Conservation (phyloP, 148 eudicot species). For the Amaranthus palmeri region DNA sequence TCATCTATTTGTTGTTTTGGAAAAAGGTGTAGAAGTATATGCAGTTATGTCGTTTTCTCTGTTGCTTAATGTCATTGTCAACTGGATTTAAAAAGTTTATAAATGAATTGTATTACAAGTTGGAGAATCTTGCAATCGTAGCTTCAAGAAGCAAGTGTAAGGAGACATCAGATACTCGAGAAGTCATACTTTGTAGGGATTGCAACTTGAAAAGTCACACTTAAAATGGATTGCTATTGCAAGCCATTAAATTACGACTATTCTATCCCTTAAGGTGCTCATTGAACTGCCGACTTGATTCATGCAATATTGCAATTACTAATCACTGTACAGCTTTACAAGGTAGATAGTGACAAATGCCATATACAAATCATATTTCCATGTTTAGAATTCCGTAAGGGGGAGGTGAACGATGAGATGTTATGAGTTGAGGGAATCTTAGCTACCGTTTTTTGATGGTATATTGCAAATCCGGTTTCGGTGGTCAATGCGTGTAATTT, state of each 20-base stretch:
- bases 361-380: neutral
- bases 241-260: neutral
- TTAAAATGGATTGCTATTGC: no score
- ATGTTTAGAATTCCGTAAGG: neutral
- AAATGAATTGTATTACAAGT: neutral
- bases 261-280: neutral
- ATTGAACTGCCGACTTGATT: neutral
- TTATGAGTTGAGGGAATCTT: neutral
- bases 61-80: neutral
- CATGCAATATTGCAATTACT: neutral
- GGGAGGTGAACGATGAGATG: neutral
- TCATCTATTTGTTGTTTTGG: neutral
- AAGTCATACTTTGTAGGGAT: neutral
- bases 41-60: no score
- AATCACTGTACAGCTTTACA: neutral
- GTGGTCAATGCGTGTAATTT: no score
- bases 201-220: no score
- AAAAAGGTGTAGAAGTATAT: neutral
- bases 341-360: neutral
- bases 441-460: neutral
- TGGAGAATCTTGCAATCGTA: conserved; percentile 4
- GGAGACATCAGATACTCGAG: neutral
- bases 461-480: no score
- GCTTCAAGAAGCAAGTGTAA: neutral
- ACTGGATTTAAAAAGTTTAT: no score